Evolutionary conservation across 345 rosid species (phyloP).

Genomic region (Citrus inodora): DNA sequence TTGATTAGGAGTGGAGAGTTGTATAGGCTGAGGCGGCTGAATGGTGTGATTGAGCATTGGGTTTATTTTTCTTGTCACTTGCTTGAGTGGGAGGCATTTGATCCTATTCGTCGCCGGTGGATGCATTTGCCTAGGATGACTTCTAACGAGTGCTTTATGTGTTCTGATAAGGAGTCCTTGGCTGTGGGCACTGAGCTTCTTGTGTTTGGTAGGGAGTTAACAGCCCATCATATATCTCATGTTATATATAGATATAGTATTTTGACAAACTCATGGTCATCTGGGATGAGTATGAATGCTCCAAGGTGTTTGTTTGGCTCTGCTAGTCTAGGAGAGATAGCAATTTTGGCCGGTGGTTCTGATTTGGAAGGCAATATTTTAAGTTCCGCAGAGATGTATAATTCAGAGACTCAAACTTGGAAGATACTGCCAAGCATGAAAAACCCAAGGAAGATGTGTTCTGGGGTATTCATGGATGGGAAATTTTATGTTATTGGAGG

Average conservation of each 20-base stretch:
- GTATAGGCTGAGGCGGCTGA: conserved; percentile 54
- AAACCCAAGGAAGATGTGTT: conserved; percentile 86
- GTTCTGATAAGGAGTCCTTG: conserved; percentile 79
- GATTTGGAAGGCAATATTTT: conserved; percentile 59
- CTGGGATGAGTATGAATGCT: conserved; percentile 71
- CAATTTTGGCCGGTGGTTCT: conserved; percentile 86
- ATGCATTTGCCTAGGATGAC: conserved; percentile 83
- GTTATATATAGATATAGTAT: conserved; percentile 85
- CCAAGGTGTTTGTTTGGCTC: conserved; percentile 95
- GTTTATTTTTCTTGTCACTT: conserved; percentile 83
- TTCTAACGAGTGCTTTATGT: conserved; percentile 64
- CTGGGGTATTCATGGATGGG: conserved; percentile 86
- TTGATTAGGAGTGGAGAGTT: conserved; percentile 70
- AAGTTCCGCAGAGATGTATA: conserved; percentile 78
- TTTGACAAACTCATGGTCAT: conserved; percentile 75
- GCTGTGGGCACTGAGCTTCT: conserved; percentile 96
- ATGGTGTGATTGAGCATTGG: conserved; percentile 76
- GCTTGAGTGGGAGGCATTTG: conserved; percentile 90
- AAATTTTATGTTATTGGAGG: conserved; percentile 94
- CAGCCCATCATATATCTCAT: conserved; percentile 26
- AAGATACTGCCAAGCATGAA: conserved; percentile 69
- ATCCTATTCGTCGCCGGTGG: conserved; percentile 68
- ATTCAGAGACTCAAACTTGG: conserved; percentile 77
- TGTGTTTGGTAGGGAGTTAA: conserved; percentile 71
- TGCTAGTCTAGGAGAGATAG: conserved; percentile 84